phyloP scores from a whole-genome alignment of 1,284 basidiomycete genomes.

The Moniliophthora roreri region DNA sequence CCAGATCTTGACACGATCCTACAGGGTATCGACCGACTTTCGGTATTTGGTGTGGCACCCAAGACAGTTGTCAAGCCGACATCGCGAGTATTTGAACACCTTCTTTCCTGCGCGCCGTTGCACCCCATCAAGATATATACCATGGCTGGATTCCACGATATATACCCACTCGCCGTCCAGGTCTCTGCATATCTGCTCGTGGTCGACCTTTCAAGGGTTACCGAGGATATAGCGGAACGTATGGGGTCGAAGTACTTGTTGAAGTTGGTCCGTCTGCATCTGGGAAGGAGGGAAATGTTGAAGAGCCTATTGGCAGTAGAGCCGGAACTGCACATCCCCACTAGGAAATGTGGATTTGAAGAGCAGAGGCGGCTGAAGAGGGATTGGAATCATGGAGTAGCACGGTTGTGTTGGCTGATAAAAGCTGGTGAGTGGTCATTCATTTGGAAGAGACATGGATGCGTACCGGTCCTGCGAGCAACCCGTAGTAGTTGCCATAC shows the following conservation, averaged over 20 bases:
- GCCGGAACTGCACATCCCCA: neutral
- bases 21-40: neutral
- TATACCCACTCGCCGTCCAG: neutral
- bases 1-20: neutral
- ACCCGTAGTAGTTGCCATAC: too few species aligned
- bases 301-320: neutral
- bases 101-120: neutral
- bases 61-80: neutral
- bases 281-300: neutral
- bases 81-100: neutral
- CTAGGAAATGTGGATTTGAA: neutral
- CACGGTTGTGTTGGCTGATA: slow-evolving; percentile 1
- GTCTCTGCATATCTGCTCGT: slow-evolving; percentile 1
- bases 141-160: slow-evolving; percentile 1
- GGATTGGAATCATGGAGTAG: neutral
- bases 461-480: too few species aligned
- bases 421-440: slow-evolving; percentile 10
- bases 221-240: neutral
- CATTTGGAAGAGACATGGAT: too few species aligned
- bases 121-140: slow-evolving; percentile 5
- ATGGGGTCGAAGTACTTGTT: slow-evolving; percentile 5
- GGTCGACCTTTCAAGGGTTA: neutral
- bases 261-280: neutral
- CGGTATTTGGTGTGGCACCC: neutral
- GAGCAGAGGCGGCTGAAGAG: neutral